These are phyloP conservation scores for Hygrophorus russula DNA, from an alignment of 768 basidiomycete genomes.

Conservation along the genomic window DNA sequence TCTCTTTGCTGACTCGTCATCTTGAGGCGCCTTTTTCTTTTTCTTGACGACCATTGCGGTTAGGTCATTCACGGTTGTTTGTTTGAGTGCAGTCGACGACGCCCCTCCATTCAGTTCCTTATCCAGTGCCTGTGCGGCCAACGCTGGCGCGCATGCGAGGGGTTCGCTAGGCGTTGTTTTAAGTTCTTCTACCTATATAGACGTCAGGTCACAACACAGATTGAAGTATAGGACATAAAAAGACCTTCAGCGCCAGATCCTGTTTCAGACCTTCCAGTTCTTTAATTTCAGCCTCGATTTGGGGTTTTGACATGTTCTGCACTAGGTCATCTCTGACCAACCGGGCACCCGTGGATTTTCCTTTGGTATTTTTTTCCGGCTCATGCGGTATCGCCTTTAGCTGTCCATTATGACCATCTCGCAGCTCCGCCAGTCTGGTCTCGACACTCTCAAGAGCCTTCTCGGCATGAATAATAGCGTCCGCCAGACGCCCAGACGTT, in stretches of 20 bases:
- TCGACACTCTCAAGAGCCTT: slow-evolving; percentile 72
- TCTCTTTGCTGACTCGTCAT: slow-evolving; percentile 39
- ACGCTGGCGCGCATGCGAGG: slow-evolving; percentile 49
- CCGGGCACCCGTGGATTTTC: slow-evolving; percentile 42
- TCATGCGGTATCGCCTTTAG: slow-evolving; percentile 19
- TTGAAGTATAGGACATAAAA: slow-evolving; percentile 3
- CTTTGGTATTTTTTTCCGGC: slow-evolving; percentile 42
- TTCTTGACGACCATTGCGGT: slow-evolving; percentile 84
- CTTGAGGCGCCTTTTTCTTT: slow-evolving; percentile 49
- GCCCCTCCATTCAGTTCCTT: slow-evolving; percentile 46
- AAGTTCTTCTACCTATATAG: slow-evolving; percentile 76
- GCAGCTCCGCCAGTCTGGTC: slow-evolving; percentile 51
- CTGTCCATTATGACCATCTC: slow-evolving; percentile 31
- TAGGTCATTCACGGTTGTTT: slow-evolving; percentile 62
- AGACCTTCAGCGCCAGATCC: slow-evolving; percentile 78
- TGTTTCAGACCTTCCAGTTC: slow-evolving; percentile 67
- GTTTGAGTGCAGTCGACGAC: slow-evolving; percentile 21
- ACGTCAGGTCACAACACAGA: not conserved
- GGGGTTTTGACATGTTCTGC: slow-evolving; percentile 56
- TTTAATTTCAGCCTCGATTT: slow-evolving; percentile 69
- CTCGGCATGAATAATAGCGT: slow-evolving; percentile 75
- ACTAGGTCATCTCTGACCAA: slow-evolving; percentile 44
- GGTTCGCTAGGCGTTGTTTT: slow-evolving; percentile 67
- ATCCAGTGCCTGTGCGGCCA: slow-evolving; percentile 63
- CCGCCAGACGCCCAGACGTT: slow-evolving; percentile 71